A percentile compares a stretch with the other conserved stretches of the same genome.
Conservation (phyloP, 2,329 filamentous ascomycete genomes). For the Penicillium paneum region DNA sequence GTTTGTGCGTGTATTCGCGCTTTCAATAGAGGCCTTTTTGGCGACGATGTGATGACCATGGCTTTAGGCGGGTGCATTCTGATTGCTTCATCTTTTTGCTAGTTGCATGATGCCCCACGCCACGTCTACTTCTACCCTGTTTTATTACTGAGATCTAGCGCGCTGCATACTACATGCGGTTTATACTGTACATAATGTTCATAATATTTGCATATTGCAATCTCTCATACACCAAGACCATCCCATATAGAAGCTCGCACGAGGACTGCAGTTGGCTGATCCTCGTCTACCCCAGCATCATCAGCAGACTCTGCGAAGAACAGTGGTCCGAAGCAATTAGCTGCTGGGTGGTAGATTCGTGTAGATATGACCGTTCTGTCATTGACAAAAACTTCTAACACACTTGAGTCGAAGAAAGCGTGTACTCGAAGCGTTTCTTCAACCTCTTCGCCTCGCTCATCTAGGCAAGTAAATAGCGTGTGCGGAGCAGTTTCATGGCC, state of each 20-base stretch:
- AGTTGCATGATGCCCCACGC: neutral
- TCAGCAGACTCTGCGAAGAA: slow-evolving; percentile 27
- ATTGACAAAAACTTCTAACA: slow-evolving; percentile 49
- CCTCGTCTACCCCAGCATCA: neutral
- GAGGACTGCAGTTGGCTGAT: slow-evolving; percentile 10
- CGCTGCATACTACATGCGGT: neutral
- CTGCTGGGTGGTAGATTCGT: slow-evolving; percentile 30
- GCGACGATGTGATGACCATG: slow-evolving; percentile 21
- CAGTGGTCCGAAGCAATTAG: slow-evolving; percentile 12
- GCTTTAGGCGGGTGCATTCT: slow-evolving; percentile 10
- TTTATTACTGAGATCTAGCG: slow-evolving; percentile 3
- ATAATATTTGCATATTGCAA: slow-evolving; percentile 1
- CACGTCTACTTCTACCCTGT: slow-evolving; percentile 1
- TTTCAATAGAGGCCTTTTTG: slow-evolving; percentile 4
- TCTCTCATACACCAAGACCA: slow-evolving; percentile 15
- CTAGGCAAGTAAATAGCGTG: slow-evolving; percentile 44
- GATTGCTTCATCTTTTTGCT: slow-evolving; percentile 1
- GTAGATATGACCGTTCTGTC: slow-evolving; percentile 44
- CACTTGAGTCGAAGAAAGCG: slow-evolving; percentile 43
- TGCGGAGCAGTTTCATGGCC: slow-evolving; percentile 41
- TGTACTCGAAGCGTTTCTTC: slow-evolving; percentile 43
- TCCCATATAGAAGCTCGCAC: slow-evolving; percentile 26
- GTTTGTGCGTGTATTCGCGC: neutral
- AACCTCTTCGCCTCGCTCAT: slow-evolving; percentile 12
- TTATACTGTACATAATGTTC: slow-evolving; percentile 1